Evolutionary conservation across 768 basidiomycete species (phyloP), one percentile per base, ranked within the genome.

Genomic region (Postia placenta): DNA sequence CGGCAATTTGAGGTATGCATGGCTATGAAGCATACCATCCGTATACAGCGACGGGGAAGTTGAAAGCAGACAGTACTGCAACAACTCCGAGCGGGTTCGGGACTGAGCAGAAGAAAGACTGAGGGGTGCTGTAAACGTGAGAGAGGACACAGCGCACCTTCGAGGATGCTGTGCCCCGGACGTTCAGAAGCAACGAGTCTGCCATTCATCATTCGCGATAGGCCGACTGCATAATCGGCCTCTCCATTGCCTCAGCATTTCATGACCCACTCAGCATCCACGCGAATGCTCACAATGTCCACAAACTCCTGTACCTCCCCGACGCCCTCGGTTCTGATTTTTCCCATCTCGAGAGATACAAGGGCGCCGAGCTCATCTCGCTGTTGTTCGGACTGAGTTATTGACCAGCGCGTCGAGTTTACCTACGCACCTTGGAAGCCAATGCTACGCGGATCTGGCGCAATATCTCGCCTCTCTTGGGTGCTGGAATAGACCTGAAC

Each of bases 241-340:
- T 94, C 47, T 5, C 4, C 2, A 19, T 11, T 24, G 26, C 15
- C 22, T 24, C 12, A 27, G 42, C 11, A 11, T 19, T 35, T 33
- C 25, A 6, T 33, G 33, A n/a, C n/a, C n/a, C 14, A 24, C 30
- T 30, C 37, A 20, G 14, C 19, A 28, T 19, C 23, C n/a, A n/a
- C n/a, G 30, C 41, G 39, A 20, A 45, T 5, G n/a, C 87, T 62
- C 64, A 96, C 91, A 55, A 95, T 91, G 61, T 96, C 93, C 50
- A 96, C 79, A 60, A 94, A 92, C 69, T 95, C 92, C 62, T 94
- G 91, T 11, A 97, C 92, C 69, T 96, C 92, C 14, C 94, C 94
- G 17, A 83, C 72, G 22, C 94, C 94, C 64, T 96, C 94, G 14
- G 87, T 85, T 58, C 74, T 78, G 56, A 96, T 93, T 72, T 98